Conservation (phyloP, 768 basidiomycete species). For the Candolleomyces efflorescens region DNA sequence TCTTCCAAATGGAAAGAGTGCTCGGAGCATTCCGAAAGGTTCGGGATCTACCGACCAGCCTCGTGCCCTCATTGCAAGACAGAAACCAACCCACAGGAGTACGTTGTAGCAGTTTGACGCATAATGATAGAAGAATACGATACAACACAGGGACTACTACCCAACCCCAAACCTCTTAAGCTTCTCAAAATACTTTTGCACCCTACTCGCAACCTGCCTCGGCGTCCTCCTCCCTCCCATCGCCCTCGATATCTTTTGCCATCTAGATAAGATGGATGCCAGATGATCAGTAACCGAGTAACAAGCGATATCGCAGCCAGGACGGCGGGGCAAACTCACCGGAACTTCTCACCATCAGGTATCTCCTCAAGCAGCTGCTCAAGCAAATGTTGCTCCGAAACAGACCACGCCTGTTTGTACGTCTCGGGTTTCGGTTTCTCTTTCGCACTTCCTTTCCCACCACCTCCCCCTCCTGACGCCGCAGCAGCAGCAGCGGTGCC, state of each 20-base stretch:
- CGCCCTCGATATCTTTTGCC: conserved; percentile 76
- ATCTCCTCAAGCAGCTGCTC: conserved; percentile 73
- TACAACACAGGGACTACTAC: no score
- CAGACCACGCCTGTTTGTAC: conserved; percentile 80
- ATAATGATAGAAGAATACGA: background rate
- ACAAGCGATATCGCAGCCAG: background rate
- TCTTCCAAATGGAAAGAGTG: no score
- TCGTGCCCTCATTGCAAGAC: no score
- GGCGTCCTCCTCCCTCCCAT: conserved; percentile 78
- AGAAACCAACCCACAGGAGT: no score
- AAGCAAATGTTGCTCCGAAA: conserved; percentile 71
- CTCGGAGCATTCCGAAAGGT: no score
- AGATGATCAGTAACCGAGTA: background rate
- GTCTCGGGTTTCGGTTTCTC: conserved; percentile 59
- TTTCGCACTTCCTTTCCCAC: conserved; percentile 8
- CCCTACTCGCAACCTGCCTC: conserved; percentile 82
- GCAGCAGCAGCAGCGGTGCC: no score
- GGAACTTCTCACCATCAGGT: conserved; percentile 70
- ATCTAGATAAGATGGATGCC: conserved; percentile 34
- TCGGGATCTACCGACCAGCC: no score
- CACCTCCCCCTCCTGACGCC: background rate
- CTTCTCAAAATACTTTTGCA: conserved; percentile 87
- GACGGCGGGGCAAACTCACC: conserved; percentile 47
- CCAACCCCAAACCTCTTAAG: conserved; percentile 62
- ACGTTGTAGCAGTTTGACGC: no score